Conservation (phyloP, 805 yeast genomes). For the Lipomyces yamadae region DNA sequence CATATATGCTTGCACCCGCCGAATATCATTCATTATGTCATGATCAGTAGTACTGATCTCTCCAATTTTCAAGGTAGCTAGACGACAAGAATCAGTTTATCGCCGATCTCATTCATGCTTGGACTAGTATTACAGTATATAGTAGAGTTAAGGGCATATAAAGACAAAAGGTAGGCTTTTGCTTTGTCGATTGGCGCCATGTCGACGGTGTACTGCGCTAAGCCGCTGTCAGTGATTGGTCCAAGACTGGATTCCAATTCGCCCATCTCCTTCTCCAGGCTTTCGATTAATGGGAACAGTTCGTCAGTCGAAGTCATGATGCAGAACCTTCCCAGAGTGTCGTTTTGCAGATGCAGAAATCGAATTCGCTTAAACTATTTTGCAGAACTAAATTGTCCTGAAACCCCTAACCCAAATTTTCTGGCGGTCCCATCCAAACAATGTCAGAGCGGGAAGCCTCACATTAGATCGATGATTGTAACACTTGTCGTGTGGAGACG, state of each 20-base stretch:
- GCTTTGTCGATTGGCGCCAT: slow-evolving; percentile 28
- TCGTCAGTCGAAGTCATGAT: slow-evolving; percentile 6
- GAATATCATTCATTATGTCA: slow-evolving; percentile 31
- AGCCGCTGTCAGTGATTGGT: slow-evolving; percentile 8
- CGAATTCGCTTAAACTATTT: no score
- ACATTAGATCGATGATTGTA: no score
- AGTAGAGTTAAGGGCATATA: slow-evolving; percentile 32
- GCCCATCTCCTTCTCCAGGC: slow-evolving; percentile 17
- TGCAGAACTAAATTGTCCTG: no score
- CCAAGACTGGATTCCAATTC: slow-evolving; percentile 15
- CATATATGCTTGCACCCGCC: slow-evolving; percentile 30
- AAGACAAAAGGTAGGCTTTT: slow-evolving; percentile 23
- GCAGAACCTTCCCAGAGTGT: background rate
- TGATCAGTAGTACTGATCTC: slow-evolving; percentile 18
- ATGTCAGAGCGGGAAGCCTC: no score
- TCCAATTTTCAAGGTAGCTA: slow-evolving; percentile 29
- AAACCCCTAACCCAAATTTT: background rate
- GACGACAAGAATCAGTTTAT: background rate
- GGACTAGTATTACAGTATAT: slow-evolving; percentile 22
- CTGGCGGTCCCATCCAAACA: background rate
- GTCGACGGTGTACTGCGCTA: slow-evolving; percentile 3
- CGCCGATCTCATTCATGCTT: background rate
- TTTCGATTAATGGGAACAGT: slow-evolving; percentile 11
- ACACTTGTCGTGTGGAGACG: background rate
- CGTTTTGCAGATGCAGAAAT: background rate